Evolutionary conservation across 208 protist genomes (phyloP).

Genomic region (Endotrypanum monterogeii): DNA sequence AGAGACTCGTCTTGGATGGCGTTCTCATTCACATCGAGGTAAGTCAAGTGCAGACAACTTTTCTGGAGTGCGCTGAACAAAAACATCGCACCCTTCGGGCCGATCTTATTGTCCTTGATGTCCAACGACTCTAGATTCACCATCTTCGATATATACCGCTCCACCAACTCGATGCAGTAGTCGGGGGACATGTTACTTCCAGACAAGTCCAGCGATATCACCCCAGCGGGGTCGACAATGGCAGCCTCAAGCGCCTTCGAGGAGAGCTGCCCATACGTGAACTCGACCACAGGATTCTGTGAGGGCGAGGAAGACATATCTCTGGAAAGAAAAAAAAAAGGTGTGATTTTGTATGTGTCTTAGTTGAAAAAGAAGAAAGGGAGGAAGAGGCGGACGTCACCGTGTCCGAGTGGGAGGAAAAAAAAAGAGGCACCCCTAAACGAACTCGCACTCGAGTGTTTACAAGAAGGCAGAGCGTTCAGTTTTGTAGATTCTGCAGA

Average conservation of each 20-base stretch:
- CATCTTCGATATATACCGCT: constrained; percentile 66
- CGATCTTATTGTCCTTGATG: constrained; percentile 85
- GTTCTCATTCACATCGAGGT: constrained; percentile 88
- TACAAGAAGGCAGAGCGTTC: constrained; percentile 2
- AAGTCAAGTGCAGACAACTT: constrained; percentile 58
- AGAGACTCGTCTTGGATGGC: constrained; percentile 76
- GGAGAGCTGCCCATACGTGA: constrained; percentile 74
- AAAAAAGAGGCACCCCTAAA: background rate
- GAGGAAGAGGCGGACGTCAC: background rate
- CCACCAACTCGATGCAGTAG: constrained; percentile 44
- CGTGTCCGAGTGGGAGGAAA: background rate
- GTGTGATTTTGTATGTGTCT: no score
- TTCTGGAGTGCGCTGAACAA: constrained; percentile 69
- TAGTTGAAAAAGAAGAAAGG: background rate
- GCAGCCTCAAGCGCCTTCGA: constrained; percentile 45
- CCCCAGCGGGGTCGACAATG: constrained; percentile 37
- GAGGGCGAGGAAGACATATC: constrained; percentile 9
- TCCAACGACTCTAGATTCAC: constrained; percentile 65
- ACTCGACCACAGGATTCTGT: constrained; percentile 36
- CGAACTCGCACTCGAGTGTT: background rate
- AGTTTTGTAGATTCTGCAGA: background rate
- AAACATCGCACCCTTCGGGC: constrained; percentile 49
- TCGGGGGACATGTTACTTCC: constrained; percentile 75
- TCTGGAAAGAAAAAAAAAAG: background rate
- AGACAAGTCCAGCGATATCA: constrained; percentile 71